Evolutionary conservation across 225 moss, liverwort and hornwort species (phyloP).

Genomic region (Pseudisothecium myosuroides): DNA sequence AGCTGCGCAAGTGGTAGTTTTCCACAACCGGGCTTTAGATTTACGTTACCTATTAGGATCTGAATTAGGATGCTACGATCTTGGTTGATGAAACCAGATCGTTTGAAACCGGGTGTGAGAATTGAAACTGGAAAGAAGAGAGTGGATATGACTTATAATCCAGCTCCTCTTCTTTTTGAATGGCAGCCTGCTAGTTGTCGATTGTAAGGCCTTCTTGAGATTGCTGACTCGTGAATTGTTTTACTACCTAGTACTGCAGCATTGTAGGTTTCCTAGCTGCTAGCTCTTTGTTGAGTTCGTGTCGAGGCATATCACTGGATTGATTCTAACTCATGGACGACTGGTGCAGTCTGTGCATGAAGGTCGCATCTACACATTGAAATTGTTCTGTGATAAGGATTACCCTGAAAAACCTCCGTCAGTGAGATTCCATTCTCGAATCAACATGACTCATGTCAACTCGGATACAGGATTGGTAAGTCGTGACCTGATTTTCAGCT

Average conservation of each 20-base stretch:
- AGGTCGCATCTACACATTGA: constrained; percentile 94
- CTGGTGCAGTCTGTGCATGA: constrained; percentile 86
- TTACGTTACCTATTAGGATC: background rate
- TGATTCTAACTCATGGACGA: background rate
- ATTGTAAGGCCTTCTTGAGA: background rate
- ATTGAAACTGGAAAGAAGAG: background rate
- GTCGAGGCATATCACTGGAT: background rate
- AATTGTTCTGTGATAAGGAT: constrained; percentile 91
- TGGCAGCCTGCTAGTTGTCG: background rate
- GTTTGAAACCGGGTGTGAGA: background rate
- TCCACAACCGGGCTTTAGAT: background rate
- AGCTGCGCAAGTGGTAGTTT: background rate
- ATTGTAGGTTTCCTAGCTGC: background rate
- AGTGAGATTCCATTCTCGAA: constrained; percentile 88
- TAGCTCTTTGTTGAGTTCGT: background rate
- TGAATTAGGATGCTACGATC: background rate
- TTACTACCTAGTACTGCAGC: background rate
- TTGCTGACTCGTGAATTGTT: background rate
- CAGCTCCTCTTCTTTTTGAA: background rate
- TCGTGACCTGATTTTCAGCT: background rate
- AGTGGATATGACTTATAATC: background rate
- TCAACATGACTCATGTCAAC: constrained; percentile 90
- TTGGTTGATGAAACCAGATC: background rate
- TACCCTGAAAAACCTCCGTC: constrained; percentile 89
- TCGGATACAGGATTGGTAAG: constrained; percentile 85